Percentiles rank a stretch among this genome's conserved stretches.
These are phyloP conservation scores for Serendipita sp. DNA, from an alignment of 768 basidiomycete genomes.

Conservation along the genomic window DNA sequence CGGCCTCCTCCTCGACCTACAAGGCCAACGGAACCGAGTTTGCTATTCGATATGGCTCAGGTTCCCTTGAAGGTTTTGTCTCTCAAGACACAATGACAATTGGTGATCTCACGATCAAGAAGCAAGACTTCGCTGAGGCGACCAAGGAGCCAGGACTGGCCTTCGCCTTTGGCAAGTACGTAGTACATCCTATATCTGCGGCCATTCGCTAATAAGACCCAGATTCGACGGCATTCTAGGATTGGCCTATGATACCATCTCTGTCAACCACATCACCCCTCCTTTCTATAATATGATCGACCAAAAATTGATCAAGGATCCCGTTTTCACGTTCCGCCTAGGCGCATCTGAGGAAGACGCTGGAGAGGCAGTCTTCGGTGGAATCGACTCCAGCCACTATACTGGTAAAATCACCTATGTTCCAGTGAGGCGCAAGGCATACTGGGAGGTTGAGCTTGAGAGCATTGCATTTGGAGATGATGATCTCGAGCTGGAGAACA, in stretches of 20 bases:
- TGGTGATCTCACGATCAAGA: constrained; percentile 59
- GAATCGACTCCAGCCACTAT: constrained; percentile 63
- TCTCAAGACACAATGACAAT: constrained; percentile 68
- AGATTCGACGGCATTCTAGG: constrained; percentile 95
- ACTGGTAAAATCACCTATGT: constrained; percentile 70
- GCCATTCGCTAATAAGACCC: neutral
- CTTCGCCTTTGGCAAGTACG: constrained; percentile 90
- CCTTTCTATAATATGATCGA: constrained; percentile 91
- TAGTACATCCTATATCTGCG: constrained; percentile 10
- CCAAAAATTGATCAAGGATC: constrained; percentile 60
- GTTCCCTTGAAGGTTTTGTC: constrained; percentile 92
- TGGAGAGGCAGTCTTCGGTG: constrained; percentile 85
- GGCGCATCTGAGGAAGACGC: constrained; percentile 76
- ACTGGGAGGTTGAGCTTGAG: constrained; percentile 95
- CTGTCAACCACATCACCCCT: constrained; percentile 81
- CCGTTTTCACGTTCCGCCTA: constrained; percentile 88
- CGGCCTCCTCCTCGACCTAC: constrained; percentile 61
- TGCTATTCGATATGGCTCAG: constrained; percentile 86
- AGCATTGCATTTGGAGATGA: constrained; percentile 76
- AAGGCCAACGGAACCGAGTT: constrained; percentile 81
- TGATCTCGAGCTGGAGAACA: constrained; percentile 75
- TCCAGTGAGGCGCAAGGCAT: constrained; percentile 86
- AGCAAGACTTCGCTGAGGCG: constrained; percentile 87
- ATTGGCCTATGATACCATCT: constrained; percentile 86
- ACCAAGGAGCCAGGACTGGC: constrained; percentile 91